A percentile compares a stretch with the other conserved stretches of the same genome.
Evolutionary conservation across 2,329 filamentous ascomycete genomes (phyloP).

Genomic region (Coniella vitis): DNA sequence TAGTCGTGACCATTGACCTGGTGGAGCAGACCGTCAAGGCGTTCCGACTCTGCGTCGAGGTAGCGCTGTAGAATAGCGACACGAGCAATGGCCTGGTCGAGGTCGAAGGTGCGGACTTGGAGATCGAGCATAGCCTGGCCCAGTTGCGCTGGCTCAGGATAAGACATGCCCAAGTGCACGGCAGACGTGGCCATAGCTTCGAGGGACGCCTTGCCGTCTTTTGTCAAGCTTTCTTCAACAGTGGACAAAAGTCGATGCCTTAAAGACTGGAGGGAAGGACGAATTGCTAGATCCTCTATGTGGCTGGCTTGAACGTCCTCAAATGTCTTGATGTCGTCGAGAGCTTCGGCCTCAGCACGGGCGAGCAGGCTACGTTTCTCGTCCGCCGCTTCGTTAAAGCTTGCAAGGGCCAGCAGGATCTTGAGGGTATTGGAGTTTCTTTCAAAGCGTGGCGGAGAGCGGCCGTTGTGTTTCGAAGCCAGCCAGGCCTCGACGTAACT

Average conservation of each 20-base stretch:
- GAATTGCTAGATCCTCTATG: constrained; percentile 21
- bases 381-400: constrained; percentile 70
- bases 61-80: constrained; percentile 50
- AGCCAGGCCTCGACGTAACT: constrained; percentile 82
- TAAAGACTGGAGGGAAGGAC: constrained; percentile 18
- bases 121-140: constrained; percentile 48
- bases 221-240: constrained; percentile 47
- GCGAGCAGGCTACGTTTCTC: constrained; percentile 57
- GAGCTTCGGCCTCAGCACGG: constrained; percentile 51
- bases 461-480: constrained; percentile 57
- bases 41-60: constrained; percentile 43
- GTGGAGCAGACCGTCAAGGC: constrained; percentile 31
- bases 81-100: constrained; percentile 49
- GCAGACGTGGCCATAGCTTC: constrained; percentile 50
- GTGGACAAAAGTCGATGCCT: constrained; percentile 41
- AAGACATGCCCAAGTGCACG: constrained; percentile 41
- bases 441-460: constrained; percentile 67
- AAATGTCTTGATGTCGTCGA: constrained; percentile 40
- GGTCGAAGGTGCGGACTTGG: constrained; percentile 44
- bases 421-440: constrained; percentile 78
- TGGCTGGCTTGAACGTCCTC: constrained; percentile 23
- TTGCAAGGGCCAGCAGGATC: constrained; percentile 64
- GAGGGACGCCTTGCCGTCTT: constrained; percentile 49
- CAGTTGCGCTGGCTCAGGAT: constrained; percentile 42
- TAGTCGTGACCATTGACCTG: constrained; percentile 41